A percentile compares a stretch with the other conserved stretches of the same genome.
phyloP scores from a whole-genome alignment of 2,329 filamentous ascomycete species.

The Colletotrichum euphorbiae region DNA sequence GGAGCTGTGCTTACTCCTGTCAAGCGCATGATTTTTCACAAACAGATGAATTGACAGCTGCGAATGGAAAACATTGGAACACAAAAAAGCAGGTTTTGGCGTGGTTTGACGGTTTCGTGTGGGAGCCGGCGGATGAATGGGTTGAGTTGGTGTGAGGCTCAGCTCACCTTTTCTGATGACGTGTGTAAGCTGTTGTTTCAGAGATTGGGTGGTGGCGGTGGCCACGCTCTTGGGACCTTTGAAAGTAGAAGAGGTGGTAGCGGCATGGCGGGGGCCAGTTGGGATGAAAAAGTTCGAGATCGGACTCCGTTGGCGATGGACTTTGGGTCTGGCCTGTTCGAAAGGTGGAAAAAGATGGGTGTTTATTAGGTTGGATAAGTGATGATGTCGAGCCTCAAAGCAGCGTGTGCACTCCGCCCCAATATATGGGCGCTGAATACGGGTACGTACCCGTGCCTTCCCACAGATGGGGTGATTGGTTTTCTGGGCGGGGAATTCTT shows the following conservation, averaged over 20 bases:
- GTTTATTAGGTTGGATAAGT: too few species aligned
- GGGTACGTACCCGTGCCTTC: too few species aligned
- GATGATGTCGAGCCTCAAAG: too few species aligned
- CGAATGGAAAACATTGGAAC: neutral
- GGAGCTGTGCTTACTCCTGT: neutral
- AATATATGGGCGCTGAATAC: too few species aligned
- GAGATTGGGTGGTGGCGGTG: slow-evolving; percentile 15
- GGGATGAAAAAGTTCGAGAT: slow-evolving; percentile 12
- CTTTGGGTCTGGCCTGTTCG: too few species aligned
- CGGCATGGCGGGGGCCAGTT: neutral
- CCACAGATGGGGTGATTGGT: neutral
- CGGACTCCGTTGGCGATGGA: slow-evolving; percentile 5
- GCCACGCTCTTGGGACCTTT: slow-evolving; percentile 11
- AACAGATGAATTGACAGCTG: neutral
- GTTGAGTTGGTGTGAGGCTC: neutral
- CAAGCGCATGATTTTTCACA: neutral
- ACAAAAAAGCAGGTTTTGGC: neutral
- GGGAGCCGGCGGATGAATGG: slow-evolving; percentile 8
- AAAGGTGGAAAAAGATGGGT: too few species aligned
- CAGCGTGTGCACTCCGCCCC: too few species aligned
- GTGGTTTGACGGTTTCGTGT: slow-evolving; percentile 34
- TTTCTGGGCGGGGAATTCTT: neutral
- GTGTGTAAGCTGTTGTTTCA: slow-evolving; percentile 12
- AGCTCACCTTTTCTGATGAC: slow-evolving; percentile 10
- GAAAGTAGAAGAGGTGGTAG: neutral